Percentiles rank a stretch among this genome's conserved stretches.
These are phyloP conservation scores for Fusarium sp. DNA, from an alignment of 2,329 filamentous ascomycete species.

Conservation along the genomic window DNA sequence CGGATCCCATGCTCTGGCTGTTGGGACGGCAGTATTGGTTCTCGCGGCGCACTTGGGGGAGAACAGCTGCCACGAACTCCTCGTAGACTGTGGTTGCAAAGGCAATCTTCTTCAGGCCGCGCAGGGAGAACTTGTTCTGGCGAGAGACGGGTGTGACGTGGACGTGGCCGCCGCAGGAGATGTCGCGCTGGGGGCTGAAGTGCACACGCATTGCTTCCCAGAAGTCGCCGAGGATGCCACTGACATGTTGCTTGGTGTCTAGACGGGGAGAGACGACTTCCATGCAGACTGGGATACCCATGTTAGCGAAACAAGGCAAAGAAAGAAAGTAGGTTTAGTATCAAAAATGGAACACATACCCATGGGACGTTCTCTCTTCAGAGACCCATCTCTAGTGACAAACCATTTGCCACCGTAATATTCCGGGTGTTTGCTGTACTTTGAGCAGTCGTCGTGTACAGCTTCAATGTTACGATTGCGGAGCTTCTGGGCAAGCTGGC, in stretches of 20 bases:
- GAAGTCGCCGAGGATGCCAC: slow-evolving; percentile 54
- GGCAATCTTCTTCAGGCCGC: slow-evolving; percentile 54
- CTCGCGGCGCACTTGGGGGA: slow-evolving; percentile 51
- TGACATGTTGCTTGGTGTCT: slow-evolving; percentile 52
- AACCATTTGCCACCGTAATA: slow-evolving; percentile 59
- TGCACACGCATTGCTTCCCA: slow-evolving; percentile 59
- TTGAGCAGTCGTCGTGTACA: slow-evolving; percentile 54
- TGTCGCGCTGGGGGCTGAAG: slow-evolving; percentile 54
- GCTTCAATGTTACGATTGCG: slow-evolving; percentile 55
- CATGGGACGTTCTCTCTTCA: slow-evolving; percentile 54
- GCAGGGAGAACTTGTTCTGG: slow-evolving; percentile 53
- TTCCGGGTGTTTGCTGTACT: slow-evolving; percentile 57
- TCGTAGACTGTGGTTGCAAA: slow-evolving; percentile 54
- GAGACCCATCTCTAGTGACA: slow-evolving; percentile 56
- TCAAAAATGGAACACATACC: slow-evolving; percentile 45
- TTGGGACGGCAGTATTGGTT: slow-evolving; percentile 55
- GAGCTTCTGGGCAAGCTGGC: slow-evolving; percentile 55
- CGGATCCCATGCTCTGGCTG: slow-evolving; percentile 50
- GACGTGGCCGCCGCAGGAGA: slow-evolving; percentile 56
- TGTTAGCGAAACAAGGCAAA: slow-evolving; percentile 24
- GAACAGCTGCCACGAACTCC: slow-evolving; percentile 51
- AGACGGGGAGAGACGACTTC: slow-evolving; percentile 57
- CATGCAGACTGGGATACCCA: slow-evolving; percentile 53
- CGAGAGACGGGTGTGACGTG: slow-evolving; percentile 54
- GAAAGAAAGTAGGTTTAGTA: not conserved